Evolutionary conservation across 75 land plant species (phyloP), one percentile per base, ranked within the genome.

Genomic region (Azolla pinnata): DNA sequence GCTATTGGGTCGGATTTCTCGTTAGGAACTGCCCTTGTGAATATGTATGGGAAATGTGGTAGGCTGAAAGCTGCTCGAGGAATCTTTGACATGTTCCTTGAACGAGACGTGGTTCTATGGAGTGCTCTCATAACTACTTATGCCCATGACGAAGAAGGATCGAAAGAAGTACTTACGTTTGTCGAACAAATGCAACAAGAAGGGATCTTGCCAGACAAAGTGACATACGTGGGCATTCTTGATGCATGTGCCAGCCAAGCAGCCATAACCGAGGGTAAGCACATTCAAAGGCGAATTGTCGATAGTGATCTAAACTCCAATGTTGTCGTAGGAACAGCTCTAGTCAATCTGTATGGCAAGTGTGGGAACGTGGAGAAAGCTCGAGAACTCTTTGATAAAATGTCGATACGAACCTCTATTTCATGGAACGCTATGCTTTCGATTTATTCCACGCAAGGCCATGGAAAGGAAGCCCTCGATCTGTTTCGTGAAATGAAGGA

Each of bases 371-470:
- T 83, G 28, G 67, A 75, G 31, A 74, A 75, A 31, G 91, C 87
- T 0, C 31, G 9, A 0, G 10, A 35, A 57, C 28, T 81, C 7
- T 87, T 83, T 62, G 28, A 35, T 33, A 34, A 34, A 18, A 79
- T 86, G 74, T 71, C 67, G 33, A 54, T 59, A 30, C 72, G 69
- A 14, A 78, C 80, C 49, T 77, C 64, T 51, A 75, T 85, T 61
- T 62, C 92, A 21, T 87, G 88, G 88, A 87, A 76, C 42, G 67
- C 73, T 9, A 76, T 87, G 69, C 52, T 87, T 10, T 74, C 84
- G 9, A 81, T 80, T 0, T 79, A 70, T 59, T 68, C 75, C 46
- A 74, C 78, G 52, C 67, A 70, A 34, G 80, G 40, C 14, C 16
- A 65, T 0, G 74, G 69, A 7, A 67, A 62, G 10, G 78, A 76